Conservation (phyloP, 176 grass and related monocot species). For the Cocos nucifera region DNA sequence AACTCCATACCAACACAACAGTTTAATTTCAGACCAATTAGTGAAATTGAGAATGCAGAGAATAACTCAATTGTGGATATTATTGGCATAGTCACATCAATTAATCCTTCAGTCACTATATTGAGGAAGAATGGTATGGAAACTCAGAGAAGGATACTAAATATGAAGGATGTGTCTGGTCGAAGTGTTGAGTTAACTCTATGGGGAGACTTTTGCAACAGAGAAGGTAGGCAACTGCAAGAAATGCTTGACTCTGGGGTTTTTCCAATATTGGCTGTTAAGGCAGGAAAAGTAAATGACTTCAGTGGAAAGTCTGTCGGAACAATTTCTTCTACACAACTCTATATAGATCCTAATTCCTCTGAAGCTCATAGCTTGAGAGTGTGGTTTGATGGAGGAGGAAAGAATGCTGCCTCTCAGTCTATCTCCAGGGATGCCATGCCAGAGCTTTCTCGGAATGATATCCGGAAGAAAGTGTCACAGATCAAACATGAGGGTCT, state of each 20-base stretch:
- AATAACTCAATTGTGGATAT: conserved; percentile 71
- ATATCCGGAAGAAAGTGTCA: conserved; percentile 50
- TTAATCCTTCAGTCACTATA: conserved; percentile 61
- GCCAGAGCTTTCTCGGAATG: conserved; percentile 48
- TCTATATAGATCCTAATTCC: conserved; percentile 73
- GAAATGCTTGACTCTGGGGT: conserved; percentile 40
- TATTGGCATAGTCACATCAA: conserved; percentile 71
- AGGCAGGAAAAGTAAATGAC: conserved; percentile 92
- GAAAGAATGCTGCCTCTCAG: conserved; percentile 58
- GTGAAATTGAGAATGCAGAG: conserved; percentile 69
- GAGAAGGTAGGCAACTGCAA: conserved; percentile 67
- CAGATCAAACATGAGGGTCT: conserved; percentile 85
- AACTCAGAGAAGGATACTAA: conserved; percentile 70
- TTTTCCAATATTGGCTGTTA: conserved; percentile 67
- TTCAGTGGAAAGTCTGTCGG: conserved; percentile 87
- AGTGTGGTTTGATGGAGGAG: conserved; percentile 75
- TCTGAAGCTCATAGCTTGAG: conserved; percentile 59
- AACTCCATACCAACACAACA: conserved; percentile 73
- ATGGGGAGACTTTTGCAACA: conserved; percentile 97
- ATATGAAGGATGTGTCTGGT: conserved; percentile 73
- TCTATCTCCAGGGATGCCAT: conserved; percentile 80
- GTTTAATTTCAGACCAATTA: conserved; percentile 65
- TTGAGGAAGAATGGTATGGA: conserved; percentile 93
- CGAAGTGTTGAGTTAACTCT: conserved; percentile 87
- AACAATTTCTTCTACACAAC: conserved; percentile 75